Base-by-base conservation (phyloP, 345 rosid genomes). In the Cardamine occulta region DNA sequence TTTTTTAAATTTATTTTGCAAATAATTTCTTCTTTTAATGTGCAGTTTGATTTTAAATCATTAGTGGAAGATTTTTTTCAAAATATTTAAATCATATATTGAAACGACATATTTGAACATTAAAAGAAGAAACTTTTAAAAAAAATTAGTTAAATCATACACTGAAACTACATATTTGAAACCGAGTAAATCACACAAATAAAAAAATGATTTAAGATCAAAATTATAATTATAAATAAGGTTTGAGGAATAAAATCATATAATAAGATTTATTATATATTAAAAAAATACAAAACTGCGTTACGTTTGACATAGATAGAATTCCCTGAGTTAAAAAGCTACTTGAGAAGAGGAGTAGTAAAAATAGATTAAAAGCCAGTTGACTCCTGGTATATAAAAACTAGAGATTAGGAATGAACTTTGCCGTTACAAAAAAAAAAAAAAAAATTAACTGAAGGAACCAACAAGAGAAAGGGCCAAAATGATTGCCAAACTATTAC, bases 381-480 rank as follows among this genome's bases (percentile, higher is more conserved):
- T 6, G 8, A 32, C 5, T 28, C 31, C 6, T 4, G 1, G 6
- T 5, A 4, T 28, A 3, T 28, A 28, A 28, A 28, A 28, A 28
- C 4, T 28, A 28, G 5, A 4, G 31, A 28, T 28, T 28, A 28
- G 31, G 31, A 0, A 28, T 28, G 31, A 28, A 28, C 31, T 28
- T 28, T 9, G 40, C 11, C 10, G 12, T 35, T 35, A 7, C n/a
- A n/a, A n/a, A 9, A 35, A 5, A 44, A 14, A 19, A 19, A 19
- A 19, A 19, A 19, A 0, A 19, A 19, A 19, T 19, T 19, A 19
- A 19, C 19, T 19, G 23, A 35, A 60, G 39, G 39, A 72, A 49
- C 51, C 51, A 72, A 60, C 61, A 37, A 51, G 68, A 61, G 75
- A 28, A 60, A 60, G 26, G 68, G 19, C n/a, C 69, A 48, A 72